phyloP scores from a whole-genome alignment of 352 stramenopile genomes.

The Globisporangium megalacanthum region DNA sequence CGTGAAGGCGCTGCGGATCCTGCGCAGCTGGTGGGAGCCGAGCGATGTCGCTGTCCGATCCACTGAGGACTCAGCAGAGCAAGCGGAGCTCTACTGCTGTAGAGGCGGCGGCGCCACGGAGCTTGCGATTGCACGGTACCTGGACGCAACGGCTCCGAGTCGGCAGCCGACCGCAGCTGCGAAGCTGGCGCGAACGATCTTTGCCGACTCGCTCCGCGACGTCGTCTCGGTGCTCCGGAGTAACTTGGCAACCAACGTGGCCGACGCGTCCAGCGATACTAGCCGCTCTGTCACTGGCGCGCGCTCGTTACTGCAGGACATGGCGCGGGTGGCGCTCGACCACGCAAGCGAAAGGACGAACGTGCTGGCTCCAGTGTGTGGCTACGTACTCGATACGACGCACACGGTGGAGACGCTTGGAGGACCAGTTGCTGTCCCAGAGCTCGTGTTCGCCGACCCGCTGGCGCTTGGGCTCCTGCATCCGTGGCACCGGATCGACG shows the following conservation, averaged over 20 bases:
- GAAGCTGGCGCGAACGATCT: slow-evolving; percentile 10
- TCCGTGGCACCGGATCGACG: slow-evolving; percentile 40
- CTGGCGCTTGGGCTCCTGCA: slow-evolving; percentile 32
- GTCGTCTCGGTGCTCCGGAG: slow-evolving; percentile 22
- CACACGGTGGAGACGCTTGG: slow-evolving; percentile 23
- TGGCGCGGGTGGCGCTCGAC: slow-evolving; percentile 7
- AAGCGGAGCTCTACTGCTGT: slow-evolving; percentile 21
- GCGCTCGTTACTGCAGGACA: slow-evolving; percentile 24
- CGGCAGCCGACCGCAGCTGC: background rate
- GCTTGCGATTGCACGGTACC: slow-evolving; percentile 25
- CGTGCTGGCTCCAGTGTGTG: background rate
- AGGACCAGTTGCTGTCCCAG: slow-evolving; percentile 29
- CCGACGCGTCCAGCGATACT: background rate
- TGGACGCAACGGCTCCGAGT: slow-evolving; percentile 1
- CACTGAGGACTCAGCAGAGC: background rate
- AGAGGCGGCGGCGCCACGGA: slow-evolving; percentile 45
- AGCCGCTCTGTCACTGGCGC: slow-evolving; percentile 9
- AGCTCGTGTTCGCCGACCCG: slow-evolving; percentile 34
- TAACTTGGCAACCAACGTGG: slow-evolving; percentile 11
- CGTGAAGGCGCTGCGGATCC: slow-evolving; percentile 50
- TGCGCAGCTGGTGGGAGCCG: slow-evolving; percentile 33
- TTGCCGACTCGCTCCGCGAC: slow-evolving; percentile 28
- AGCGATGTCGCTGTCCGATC: background rate
- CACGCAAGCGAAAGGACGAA: background rate
- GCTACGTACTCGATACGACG: slow-evolving; percentile 24